Evolutionary conservation across 805 yeast species (phyloP).

Genomic region (Starmera dryadoides): DNA sequence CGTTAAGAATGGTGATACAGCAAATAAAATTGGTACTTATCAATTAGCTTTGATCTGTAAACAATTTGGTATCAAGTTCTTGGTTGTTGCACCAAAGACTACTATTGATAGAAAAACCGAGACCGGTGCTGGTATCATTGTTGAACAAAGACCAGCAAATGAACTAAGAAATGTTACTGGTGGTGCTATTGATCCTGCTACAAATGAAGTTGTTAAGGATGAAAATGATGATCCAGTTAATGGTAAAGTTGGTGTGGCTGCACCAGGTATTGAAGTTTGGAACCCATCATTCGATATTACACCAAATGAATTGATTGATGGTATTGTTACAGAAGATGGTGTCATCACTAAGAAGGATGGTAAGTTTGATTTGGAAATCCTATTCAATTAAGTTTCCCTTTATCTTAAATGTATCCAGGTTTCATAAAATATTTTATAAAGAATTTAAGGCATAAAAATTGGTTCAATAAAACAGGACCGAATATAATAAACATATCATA

Average conservation of each 20-base stretch:
- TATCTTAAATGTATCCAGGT: too few relatives aligned
- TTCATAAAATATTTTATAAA: too few relatives aligned
- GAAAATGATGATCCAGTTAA: conserved; percentile 23
- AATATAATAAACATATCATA: too few relatives aligned
- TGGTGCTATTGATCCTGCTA: conserved; percentile 33
- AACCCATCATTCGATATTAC: conserved; percentile 96
- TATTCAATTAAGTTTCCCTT: conserved; percentile 11
- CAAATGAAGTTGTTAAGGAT: conserved; percentile 21
- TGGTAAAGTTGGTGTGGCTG: conserved; percentile 69
- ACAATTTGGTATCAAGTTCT: conserved; percentile 64
- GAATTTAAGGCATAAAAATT: too few relatives aligned
- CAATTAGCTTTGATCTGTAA: conserved; percentile 73
- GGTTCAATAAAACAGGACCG: too few relatives aligned
- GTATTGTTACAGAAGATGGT: conserved; percentile 80
- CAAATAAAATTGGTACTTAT: conserved; percentile 93
- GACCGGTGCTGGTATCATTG: conserved; percentile 68
- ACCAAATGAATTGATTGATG: conserved; percentile 74
- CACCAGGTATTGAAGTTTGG: conserved; percentile 83
- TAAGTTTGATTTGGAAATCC: conserved; percentile 33
- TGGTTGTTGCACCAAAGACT: conserved; percentile 93
- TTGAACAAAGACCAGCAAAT: conserved; percentile 78
- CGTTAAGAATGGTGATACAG: conserved; percentile 90
- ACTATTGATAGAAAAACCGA: conserved; percentile 69
- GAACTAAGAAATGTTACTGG: conserved; percentile 80
- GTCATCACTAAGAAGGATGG: conserved; percentile 49